A percentile compares a stretch with the other conserved stretches of the same genome.
Evolutionary conservation across 768 basidiomycete genomes (phyloP).

Genomic region (Lentinula detonsa): DNA sequence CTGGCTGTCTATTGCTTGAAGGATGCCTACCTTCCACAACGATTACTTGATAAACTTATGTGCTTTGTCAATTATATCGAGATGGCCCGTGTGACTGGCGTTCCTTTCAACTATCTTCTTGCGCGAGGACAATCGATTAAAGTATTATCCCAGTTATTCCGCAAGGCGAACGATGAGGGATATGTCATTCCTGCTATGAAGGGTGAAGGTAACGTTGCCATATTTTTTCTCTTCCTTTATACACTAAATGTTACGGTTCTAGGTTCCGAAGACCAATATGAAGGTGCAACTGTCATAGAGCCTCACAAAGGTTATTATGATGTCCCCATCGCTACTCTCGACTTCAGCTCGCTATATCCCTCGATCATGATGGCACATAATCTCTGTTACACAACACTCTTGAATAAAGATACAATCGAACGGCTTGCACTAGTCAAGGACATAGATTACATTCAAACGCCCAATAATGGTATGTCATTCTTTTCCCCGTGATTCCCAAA

Average conservation of each 20-base stretch:
- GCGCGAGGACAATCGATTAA: slow-evolving; percentile 98
- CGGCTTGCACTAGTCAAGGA: slow-evolving; percentile 74
- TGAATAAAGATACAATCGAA: slow-evolving; percentile 76
- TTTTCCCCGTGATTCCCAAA: background rate
- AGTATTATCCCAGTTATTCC: slow-evolving; percentile 91
- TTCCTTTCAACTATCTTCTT: slow-evolving; percentile 95
- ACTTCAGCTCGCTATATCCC: slow-evolving; percentile 97
- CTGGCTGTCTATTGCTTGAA: slow-evolving; percentile 98
- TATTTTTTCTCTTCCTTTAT: background rate
- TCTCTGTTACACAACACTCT: slow-evolving; percentile 93
- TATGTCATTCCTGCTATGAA: slow-evolving; percentile 86
- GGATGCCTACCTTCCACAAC: slow-evolving; percentile 98
- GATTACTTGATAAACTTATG: slow-evolving; percentile 96
- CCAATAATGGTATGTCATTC: slow-evolving; percentile 73
- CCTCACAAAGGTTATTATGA: slow-evolving; percentile 96
- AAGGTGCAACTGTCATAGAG: slow-evolving; percentile 98
- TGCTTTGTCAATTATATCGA: slow-evolving; percentile 98
- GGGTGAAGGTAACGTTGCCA: slow-evolving; percentile 58
- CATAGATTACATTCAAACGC: slow-evolving; percentile 89
- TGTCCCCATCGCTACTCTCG: slow-evolving; percentile 92
- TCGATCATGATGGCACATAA: slow-evolving; percentile 99
- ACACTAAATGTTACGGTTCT: slow-evolving; percentile 5
- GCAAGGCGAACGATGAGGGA: slow-evolving; percentile 86
- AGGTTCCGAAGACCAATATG: slow-evolving; percentile 95
- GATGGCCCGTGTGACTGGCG: slow-evolving; percentile 99